Conservation (phyloP, 352 stramenopile species). For the Phytopythium helicoides region DNA sequence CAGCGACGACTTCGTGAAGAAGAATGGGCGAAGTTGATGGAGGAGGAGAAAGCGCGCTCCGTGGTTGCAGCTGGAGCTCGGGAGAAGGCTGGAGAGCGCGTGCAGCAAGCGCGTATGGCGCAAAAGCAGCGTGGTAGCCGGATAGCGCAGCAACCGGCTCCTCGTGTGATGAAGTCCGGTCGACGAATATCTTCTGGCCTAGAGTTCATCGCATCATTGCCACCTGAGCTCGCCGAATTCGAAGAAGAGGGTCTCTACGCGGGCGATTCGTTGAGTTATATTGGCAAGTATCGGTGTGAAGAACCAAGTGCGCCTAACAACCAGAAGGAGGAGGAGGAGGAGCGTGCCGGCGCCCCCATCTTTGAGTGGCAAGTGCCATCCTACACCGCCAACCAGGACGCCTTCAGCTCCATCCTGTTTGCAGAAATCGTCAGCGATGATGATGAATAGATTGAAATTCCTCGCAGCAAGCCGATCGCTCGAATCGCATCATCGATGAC, state of each 20-base stretch:
- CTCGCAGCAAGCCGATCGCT: too few species aligned
- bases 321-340: not conserved
- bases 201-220: slow-evolving; percentile 13
- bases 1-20: slow-evolving; percentile 40
- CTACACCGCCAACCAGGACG: slow-evolving; percentile 6
- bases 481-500: too few species aligned
- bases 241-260: slow-evolving; percentile 47
- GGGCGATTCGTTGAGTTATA: not conserved
- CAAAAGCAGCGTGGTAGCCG: too few species aligned
- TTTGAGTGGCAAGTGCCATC: slow-evolving; percentile 27
- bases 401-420: slow-evolving; percentile 16
- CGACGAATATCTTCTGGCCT: slow-evolving; percentile 6
- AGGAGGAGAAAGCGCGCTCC: slow-evolving; percentile 47
- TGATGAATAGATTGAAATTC: too few species aligned
- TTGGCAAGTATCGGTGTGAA: not conserved
- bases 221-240: slow-evolving; percentile 53
- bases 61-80: slow-evolving; percentile 42
- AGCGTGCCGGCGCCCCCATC: too few species aligned
- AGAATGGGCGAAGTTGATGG: slow-evolving; percentile 44
- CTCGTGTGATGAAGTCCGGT: not conserved
- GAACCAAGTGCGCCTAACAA: not conserved
- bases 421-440: slow-evolving; percentile 25
- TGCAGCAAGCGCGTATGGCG: slow-evolving; percentile 24
- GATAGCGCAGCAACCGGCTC: slow-evolving; percentile 5
- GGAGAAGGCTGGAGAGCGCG: slow-evolving; percentile 42